Conservation (phyloP, 208 protist species). For the Leishmania martiniquensis region DNA sequence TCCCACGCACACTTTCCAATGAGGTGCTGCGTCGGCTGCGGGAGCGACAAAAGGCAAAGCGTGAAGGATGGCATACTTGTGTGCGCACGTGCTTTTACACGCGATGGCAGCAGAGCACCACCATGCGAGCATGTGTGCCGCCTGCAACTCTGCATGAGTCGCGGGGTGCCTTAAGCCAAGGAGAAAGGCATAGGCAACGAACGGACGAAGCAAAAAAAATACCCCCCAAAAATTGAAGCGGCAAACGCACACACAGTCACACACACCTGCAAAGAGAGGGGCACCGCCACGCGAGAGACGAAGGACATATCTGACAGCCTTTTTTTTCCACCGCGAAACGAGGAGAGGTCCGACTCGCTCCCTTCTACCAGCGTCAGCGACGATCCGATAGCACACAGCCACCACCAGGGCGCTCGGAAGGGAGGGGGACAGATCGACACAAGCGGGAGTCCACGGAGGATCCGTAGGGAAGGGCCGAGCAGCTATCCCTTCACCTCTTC, state of each 20-base stretch:
- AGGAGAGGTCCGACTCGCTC: neutral
- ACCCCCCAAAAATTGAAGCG: too few species aligned
- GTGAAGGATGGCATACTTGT: too few species aligned
- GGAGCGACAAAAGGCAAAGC: too few species aligned
- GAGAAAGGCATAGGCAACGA: too few species aligned
- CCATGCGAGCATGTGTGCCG: too few species aligned
- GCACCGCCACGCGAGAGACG: neutral
- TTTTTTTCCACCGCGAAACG: neutral
- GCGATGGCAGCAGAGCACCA: too few species aligned
- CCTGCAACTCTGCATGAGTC: too few species aligned
- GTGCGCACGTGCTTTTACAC: too few species aligned
- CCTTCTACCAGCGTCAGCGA: neutral
- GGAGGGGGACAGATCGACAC: neutral
- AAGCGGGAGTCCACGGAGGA: neutral
- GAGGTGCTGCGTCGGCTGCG: too few species aligned
- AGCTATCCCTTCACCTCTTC: neutral
- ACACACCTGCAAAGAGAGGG: neutral
- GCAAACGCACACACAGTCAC: neutral
- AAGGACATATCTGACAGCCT: neutral
- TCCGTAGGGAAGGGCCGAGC: neutral
- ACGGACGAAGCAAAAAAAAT: too few species aligned
- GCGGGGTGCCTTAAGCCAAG: too few species aligned
- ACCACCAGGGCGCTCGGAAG: neutral
- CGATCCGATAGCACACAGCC: neutral
- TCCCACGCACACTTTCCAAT: too few species aligned